Evolutionary conservation across 2,329 filamentous ascomycete species (phyloP), one percentile per base, ranked within the genome.

Genomic region (Neocatenulostroma microsporum): DNA sequence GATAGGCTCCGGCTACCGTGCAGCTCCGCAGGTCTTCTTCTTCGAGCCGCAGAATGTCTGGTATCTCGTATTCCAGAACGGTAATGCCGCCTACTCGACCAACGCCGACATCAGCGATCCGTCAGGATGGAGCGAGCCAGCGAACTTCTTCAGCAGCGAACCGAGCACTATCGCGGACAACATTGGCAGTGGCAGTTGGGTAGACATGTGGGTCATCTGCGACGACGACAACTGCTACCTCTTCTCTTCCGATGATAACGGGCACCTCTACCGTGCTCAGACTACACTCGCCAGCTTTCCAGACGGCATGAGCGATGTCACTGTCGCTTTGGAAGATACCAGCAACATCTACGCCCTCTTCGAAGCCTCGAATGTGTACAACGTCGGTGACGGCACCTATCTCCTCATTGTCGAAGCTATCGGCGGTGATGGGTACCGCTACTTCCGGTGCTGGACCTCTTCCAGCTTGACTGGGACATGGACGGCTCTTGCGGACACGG

Each of bases 191-290:
- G 61, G 61, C 6, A 61, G 61, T 45, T 66, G 62, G 62, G 61
- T 65, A 10, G 63, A 65, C 45, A 64, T 64, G 62, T 64, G 62
- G 61, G 56, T 63, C 17, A 62, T 66, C 33, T 66, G 62, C 50
- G 62, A 65, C 44, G 35, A 41, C 2, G 21, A 34, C 1, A 47
- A 54, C 39, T 64, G 61, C 46, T 55, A 64, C 40, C 54, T 65
- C 17, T 66, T 62, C 53, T 63, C 60, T 9, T 60, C 55, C 19
- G 61, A 65, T 39, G 62, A 64, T 46, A 65, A 64, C 35, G 62
- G 62, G 5, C 57, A 57, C 8, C 51, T 66, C 3, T 66, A 62
- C 49, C 62, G 62, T 30, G 58, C 56, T 11, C 48, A 60, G 34
- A 65, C 62, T 0, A 21, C 54, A 2, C 19, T 64, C 2, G 34